Evolutionary conservation across 495 filamentous ascomycete species (phyloP).

Genomic region (Lasiosphaeria hispida): DNA sequence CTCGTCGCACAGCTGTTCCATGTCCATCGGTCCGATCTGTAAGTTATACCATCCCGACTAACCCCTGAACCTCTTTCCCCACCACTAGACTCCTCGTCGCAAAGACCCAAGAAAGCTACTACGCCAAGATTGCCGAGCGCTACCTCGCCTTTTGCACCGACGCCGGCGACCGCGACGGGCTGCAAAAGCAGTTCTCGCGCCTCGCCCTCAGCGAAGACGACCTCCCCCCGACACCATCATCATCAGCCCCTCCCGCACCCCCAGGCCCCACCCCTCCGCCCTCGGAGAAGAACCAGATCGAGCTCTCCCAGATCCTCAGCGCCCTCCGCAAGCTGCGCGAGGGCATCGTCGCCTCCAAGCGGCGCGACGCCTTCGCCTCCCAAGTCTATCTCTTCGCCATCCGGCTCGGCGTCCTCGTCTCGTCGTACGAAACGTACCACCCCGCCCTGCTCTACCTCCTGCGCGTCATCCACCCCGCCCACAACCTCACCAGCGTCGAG

Average conservation of each 20-base stretch:
- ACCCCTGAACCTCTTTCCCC: slow-evolving; percentile 13
- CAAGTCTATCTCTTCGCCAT: slow-evolving; percentile 78
- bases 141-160: slow-evolving; percentile 84
- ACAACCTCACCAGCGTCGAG: slow-evolving; percentile 64
- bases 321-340: slow-evolving; percentile 92
- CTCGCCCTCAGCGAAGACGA: slow-evolving; percentile 45
- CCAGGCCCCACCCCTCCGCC: slow-evolving; percentile 9
- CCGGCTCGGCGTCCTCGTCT: slow-evolving; percentile 73
- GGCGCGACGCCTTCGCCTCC: slow-evolving; percentile 65
- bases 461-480: slow-evolving; percentile 60
- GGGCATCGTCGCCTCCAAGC: slow-evolving; percentile 71
- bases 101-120: slow-evolving; percentile 78
- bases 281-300: slow-evolving; percentile 27
- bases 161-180: slow-evolving; percentile 60
- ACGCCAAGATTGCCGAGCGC: slow-evolving; percentile 75
- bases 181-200: slow-evolving; percentile 70
- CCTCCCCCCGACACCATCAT: slow-evolving; percentile 1
- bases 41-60: slow-evolving; percentile 45
- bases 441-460: slow-evolving; percentile 81
- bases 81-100: slow-evolving; percentile 65
- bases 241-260: slow-evolving; percentile 3
- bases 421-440: slow-evolving; percentile 82
- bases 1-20: neutral
- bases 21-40: neutral
- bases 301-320: slow-evolving; percentile 51